Evolutionary conservation across 2,329 filamentous ascomycete genomes (phyloP), one percentile per base, ranked within the genome.

Genomic region (Stachybotrys elegans): DNA sequence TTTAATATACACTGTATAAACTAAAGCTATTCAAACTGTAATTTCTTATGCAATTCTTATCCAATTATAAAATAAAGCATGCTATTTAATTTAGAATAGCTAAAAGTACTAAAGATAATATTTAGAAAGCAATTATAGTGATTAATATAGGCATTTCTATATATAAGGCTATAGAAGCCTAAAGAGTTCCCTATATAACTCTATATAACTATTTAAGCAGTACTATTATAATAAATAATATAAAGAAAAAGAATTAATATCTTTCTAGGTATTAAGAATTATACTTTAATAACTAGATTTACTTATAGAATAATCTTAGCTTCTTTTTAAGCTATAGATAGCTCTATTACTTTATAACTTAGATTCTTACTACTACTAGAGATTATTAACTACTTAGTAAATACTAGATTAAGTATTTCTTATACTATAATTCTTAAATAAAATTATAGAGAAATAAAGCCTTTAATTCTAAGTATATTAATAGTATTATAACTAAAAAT

Each of bases 341-440:
- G 16, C 12, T 50, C 2, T 19, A 29, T 7, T 39, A 43, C 1
- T 40, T 51, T 19, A 43, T 40, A 3, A 12, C 35, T 1, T 32
- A 23, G 3, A 43, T 50, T 23, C 29, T 50, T n/a, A 46, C 25
- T n/a, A 13, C 11, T 9, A 21, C 35, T 14, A 43, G 42, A 6
- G 44, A 47, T 17, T 34, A 35, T 22, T 16, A 43, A 16, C 47
- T 47, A 4, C 36, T 44, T 16, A 39, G 23, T 16, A 49, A 42
- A 40, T 20, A 40, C n/a, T 51, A 40, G 47, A 31, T 47, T 3
- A 25, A 42, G 3, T 38, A 21, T 12, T 51, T 51, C 29, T 23
- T 47, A 21, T 29, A 34, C 8, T 25, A 40, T 14, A 47, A 51
- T 14, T 29, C 40, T 9, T 22, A 47, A 21, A 27, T 44, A 6